Conservation (phyloP, 495 filamentous ascomycete species). For the Aspergillus leporis region DNA sequence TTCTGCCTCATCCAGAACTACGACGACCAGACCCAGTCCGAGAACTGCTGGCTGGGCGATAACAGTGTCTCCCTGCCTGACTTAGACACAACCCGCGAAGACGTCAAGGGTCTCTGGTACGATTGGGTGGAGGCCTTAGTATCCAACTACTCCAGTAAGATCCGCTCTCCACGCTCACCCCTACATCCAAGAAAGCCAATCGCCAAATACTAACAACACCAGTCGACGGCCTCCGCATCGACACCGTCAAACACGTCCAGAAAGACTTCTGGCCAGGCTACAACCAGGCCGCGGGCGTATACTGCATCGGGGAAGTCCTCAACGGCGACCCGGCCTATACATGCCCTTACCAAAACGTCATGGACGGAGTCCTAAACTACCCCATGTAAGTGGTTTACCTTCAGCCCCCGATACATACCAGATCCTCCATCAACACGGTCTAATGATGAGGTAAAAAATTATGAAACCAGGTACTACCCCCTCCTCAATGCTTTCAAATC, state of each 20-base stretch:
- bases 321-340: constrained; percentile 61
- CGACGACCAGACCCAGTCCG: constrained; percentile 48
- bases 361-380: constrained; percentile 70
- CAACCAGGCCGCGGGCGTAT: constrained; percentile 65
- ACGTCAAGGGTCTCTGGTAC: constrained; percentile 59
- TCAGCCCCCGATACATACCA: too few relatives aligned
- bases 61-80: constrained; percentile 64
- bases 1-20: constrained; percentile 67
- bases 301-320: constrained; percentile 68
- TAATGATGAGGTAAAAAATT: neutral
- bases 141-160: constrained; percentile 60
- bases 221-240: constrained; percentile 77
- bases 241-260: constrained; percentile 73
- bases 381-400: constrained; percentile 43
- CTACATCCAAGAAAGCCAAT: neutral
- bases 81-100: constrained; percentile 60
- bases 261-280: constrained; percentile 69
- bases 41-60: constrained; percentile 67
- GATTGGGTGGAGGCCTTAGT: constrained; percentile 67
- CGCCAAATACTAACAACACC: constrained; percentile 3
- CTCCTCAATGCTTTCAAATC: constrained; percentile 64
- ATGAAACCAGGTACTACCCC: constrained; percentile 46
- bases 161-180: neutral
- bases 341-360: constrained; percentile 62
- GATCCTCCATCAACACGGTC: too few relatives aligned